phyloP scores from a whole-genome alignment of 441 rosid genomes.

The Macaranga tanarius region DNA sequence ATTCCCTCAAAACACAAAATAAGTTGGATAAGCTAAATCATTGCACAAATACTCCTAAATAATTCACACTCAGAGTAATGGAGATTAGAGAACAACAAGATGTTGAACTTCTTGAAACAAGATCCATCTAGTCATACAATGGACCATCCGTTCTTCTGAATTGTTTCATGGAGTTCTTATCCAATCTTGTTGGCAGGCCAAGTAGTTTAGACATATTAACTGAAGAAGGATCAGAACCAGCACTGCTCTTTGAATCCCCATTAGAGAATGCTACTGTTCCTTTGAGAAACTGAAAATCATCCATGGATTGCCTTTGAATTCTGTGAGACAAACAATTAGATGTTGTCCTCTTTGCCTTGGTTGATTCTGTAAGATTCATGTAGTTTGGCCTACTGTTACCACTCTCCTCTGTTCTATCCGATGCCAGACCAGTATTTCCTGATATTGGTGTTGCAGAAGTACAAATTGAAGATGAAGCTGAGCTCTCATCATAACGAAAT shows the following conservation, averaged over 20 bases:
- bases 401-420: conserved; percentile 53
- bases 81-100: conserved; percentile 51
- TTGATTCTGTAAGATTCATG: conserved; percentile 83
- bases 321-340: conserved; percentile 31
- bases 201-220: conserved; percentile 57
- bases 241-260: conserved; percentile 47
- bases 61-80: conserved; percentile 20
- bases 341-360: conserved; percentile 67
- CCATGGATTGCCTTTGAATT: conserved; percentile 81
- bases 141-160: conserved; percentile 29
- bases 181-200: conserved; percentile 49
- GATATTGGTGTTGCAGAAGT: conserved; percentile 69
- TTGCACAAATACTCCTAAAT: conserved; percentile 15
- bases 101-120: conserved; percentile 43
- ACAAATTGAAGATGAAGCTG: conserved; percentile 75
- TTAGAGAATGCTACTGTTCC: conserved; percentile 46
- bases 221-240: conserved; percentile 42
- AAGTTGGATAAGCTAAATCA: conserved; percentile 18
- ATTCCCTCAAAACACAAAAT: too few relatives aligned
- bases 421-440: conserved; percentile 48
- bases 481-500: conserved; percentile 59
- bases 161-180: conserved; percentile 35
- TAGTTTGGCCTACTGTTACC: conserved; percentile 61
- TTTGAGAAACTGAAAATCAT: conserved; percentile 81
- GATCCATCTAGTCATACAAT: conserved; percentile 31